A percentile compares a stretch with the other conserved stretches of the same genome.
Evolutionary conservation across 2,329 filamentous ascomycete genomes (phyloP).

Genomic region (Colletotrichum salicis): DNA sequence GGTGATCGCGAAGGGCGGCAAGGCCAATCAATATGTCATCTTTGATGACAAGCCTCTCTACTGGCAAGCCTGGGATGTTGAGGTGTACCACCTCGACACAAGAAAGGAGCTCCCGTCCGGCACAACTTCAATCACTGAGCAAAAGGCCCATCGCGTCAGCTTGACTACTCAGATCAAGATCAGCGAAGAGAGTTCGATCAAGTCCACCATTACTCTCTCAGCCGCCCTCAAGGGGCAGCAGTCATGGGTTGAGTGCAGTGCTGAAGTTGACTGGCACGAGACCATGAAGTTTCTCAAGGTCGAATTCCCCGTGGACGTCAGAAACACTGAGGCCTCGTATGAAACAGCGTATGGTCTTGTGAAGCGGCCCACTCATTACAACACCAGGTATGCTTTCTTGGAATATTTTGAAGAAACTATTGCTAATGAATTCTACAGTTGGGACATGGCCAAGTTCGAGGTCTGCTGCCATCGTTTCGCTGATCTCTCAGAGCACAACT

Average conservation of each 20-base stretch:
- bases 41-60: slow-evolving; percentile 98
- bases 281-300: slow-evolving; percentile 99
- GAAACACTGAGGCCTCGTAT: slow-evolving; percentile 92
- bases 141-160: slow-evolving; percentile 79
- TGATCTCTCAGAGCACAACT: slow-evolving; percentile 86
- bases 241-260: slow-evolving; percentile 80
- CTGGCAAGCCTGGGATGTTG: slow-evolving; percentile 98
- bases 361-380: slow-evolving; percentile 93
- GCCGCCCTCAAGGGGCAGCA: slow-evolving; percentile 73
- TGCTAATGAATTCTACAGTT: slow-evolving; percentile 54
- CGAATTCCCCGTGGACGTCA: slow-evolving; percentile 93
- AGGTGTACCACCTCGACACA: slow-evolving; percentile 93
- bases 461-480: slow-evolving; percentile 96
- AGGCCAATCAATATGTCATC: slow-evolving; percentile 91
- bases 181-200: slow-evolving; percentile 86
- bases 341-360: slow-evolving; percentile 95
- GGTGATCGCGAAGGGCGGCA: slow-evolving; percentile 76
- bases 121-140: slow-evolving; percentile 77
- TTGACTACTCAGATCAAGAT: slow-evolving; percentile 88
- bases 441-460: slow-evolving; percentile 98
- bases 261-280: slow-evolving; percentile 96
- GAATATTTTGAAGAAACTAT: too few relatives aligned
- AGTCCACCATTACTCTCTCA: slow-evolving; percentile 83
- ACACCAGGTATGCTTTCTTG: slow-evolving; percentile 71
- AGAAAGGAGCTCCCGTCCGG: slow-evolving; percentile 78